phyloP scores from a whole-genome alignment of 2,329 filamentous ascomycete species.

The Stagonosporopsis chrysanthemi region DNA sequence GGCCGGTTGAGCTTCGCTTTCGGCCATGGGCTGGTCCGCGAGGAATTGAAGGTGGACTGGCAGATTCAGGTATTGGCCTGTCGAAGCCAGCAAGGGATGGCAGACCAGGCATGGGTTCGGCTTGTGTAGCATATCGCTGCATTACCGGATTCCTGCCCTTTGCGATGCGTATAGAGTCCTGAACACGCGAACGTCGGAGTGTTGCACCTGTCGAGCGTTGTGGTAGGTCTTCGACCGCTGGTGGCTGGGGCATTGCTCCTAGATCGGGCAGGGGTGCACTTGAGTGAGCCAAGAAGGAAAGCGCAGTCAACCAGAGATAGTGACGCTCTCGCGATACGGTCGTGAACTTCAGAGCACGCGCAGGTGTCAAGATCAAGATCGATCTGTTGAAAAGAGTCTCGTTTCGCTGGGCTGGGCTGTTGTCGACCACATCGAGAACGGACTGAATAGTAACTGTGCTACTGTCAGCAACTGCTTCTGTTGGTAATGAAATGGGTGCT shows the following conservation, averaged over 20 bases:
- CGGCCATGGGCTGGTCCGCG: conserved; percentile 76
- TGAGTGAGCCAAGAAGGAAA: conserved; percentile 94
- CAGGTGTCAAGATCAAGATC: conserved; percentile 91
- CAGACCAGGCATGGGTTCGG: conserved; percentile 43
- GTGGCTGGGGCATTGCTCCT: conserved; percentile 52
- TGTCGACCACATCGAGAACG: conserved; percentile 95
- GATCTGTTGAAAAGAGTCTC: conserved; percentile 82
- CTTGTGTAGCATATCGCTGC: conserved; percentile 44
- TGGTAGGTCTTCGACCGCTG: conserved; percentile 47
- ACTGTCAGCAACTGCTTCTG: conserved; percentile 22
- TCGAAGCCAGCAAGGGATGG: conserved; percentile 40
- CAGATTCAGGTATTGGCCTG: conserved; percentile 65
- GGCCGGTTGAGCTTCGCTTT: conserved; percentile 88
- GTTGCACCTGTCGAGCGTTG: conserved; percentile 43
- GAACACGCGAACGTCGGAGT: conserved; percentile 68
- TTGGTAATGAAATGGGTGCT: conserved; percentile 49
- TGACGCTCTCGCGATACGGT: conserved; percentile 83
- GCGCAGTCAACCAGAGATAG: conserved; percentile 90
- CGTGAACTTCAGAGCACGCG: conserved; percentile 94
- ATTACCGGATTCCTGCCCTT: conserved; percentile 67
- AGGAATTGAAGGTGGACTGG: conserved; percentile 75
- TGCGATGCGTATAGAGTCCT: conserved; percentile 88
- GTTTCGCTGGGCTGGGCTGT: conserved; percentile 82
- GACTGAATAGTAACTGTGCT: conserved; percentile 86
- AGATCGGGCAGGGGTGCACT: conserved; percentile 81